Conservation (phyloP, 768 basidiomycete species). For the Mycena chlorophos region DNA sequence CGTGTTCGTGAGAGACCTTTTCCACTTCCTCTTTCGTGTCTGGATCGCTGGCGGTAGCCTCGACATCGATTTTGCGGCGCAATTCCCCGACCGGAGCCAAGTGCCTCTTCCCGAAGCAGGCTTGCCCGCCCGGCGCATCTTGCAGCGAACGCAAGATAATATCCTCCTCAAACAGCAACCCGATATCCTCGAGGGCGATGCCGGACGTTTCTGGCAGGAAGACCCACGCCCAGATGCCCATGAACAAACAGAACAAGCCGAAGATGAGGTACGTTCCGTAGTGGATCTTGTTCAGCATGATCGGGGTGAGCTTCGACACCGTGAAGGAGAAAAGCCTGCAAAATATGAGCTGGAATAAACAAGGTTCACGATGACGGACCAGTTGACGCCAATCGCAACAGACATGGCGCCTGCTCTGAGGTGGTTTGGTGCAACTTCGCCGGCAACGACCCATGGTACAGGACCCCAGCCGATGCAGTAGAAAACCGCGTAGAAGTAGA, state of each 20-base stretch:
- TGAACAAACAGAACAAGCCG: constrained; percentile 32
- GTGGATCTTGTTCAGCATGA: constrained; percentile 24
- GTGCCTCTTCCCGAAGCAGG: constrained; percentile 24
- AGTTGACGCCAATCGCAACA: constrained; percentile 42
- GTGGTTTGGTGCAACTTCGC: constrained; percentile 46
- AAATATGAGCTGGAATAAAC: neutral
- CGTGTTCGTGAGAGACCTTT: neutral
- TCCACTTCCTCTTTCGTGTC: neutral
- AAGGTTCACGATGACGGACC: constrained; percentile 16
- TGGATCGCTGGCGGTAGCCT: neutral
- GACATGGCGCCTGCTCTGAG: constrained; percentile 41
- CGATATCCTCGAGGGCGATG: constrained; percentile 39
- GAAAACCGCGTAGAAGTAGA: constrained; percentile 50
- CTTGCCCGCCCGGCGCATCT: constrained; percentile 31
- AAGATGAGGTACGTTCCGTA: constrained; percentile 33
- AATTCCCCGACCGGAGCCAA: neutral
- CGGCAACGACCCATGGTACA: constrained; percentile 41
- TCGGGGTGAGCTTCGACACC: constrained; percentile 12
- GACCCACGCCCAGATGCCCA: constrained; percentile 34
- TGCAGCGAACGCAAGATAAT: constrained; percentile 28
- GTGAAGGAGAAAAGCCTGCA: constrained; percentile 1
- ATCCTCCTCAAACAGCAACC: constrained; percentile 33
- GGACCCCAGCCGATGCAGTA: constrained; percentile 47
- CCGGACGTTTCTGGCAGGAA: constrained; percentile 39
- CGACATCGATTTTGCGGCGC: neutral